Evolutionary conservation across 495 filamentous ascomycete genomes (phyloP).

Genomic region (Aspergillus sparsus): DNA sequence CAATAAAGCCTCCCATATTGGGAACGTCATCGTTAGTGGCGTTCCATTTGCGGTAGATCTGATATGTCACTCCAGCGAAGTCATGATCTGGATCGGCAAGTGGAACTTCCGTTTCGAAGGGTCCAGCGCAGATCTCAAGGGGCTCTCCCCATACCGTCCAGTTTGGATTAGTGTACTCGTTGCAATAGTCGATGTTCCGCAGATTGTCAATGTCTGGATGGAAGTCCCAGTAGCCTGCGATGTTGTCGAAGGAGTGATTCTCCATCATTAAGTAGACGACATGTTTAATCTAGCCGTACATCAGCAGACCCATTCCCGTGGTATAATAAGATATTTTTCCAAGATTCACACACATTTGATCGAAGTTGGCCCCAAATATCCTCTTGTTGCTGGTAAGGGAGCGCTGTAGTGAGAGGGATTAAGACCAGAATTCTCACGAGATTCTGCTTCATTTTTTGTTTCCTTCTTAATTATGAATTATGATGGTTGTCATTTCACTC

Average conservation of each 20-base stretch:
- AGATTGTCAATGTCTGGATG: conserved; percentile 45
- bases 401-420: conserved; percentile 21
- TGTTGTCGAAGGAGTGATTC: conserved; percentile 51
- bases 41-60: conserved; percentile 47
- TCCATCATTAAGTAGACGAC: conserved; percentile 48
- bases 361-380: conserved; percentile 32
- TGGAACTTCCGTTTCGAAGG: conserved; percentile 44
- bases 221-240: conserved; percentile 47
- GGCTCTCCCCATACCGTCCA: conserved; percentile 46
- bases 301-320: background rate
- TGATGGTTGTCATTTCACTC: too few species aligned
- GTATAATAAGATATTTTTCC: too few species aligned
- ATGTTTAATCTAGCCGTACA: conserved; percentile 40
- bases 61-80: conserved; percentile 43
- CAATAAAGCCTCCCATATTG: conserved; percentile 46
- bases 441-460: conserved; percentile 26
- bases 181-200: conserved; percentile 38
- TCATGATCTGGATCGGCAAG: conserved; percentile 44
- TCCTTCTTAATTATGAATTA: background rate
- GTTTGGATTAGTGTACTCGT: conserved; percentile 46
- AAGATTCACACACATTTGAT: conserved; percentile 29
- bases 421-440: conserved; percentile 20
- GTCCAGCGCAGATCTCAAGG: conserved; percentile 41
- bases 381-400: conserved; percentile 19
- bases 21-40: conserved; percentile 38